Percentiles rank a stretch among this genome's conserved stretches.
phyloP scores from a whole-genome alignment of 1,284 basidiomycete genomes.

The Sporisorium reilianum region DNA sequence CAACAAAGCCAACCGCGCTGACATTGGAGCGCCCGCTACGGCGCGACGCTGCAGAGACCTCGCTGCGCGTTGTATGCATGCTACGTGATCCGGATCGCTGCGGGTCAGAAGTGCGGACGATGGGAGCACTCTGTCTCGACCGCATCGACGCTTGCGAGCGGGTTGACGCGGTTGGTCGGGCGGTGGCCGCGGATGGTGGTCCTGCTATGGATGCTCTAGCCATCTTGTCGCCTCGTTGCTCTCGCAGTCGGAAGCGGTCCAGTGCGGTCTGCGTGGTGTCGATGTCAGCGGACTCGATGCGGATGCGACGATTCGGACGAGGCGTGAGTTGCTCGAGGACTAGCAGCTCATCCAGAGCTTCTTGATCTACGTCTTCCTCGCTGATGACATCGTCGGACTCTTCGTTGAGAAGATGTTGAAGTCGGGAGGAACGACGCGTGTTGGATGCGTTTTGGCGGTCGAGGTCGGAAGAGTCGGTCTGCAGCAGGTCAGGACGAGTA shows the following conservation, averaged over 20 bases:
- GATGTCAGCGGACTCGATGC: conserved; percentile 12
- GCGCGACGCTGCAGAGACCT: conserved; percentile 10
- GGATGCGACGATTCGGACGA: conserved; percentile 19
- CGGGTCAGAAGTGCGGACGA: conserved; percentile 10
- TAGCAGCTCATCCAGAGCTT: conserved; percentile 31
- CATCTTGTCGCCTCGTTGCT: conserved; percentile 13
- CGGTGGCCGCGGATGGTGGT: background rate
- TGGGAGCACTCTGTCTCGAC: conserved; percentile 28
- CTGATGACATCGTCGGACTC: conserved; percentile 11
- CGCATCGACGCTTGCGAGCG: conserved; percentile 10
- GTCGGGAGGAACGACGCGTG: conserved; percentile 1
- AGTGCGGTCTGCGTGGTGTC: conserved; percentile 30
- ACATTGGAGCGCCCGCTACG: conserved; percentile 4
- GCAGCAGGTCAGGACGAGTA: background rate
- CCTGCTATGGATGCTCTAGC: conserved; percentile 31
- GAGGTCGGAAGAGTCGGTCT: conserved; percentile 18
- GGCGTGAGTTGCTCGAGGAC: conserved; percentile 37
- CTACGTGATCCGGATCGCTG: conserved; percentile 15
- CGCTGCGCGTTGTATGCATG: conserved; percentile 27
- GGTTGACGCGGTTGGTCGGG: background rate
- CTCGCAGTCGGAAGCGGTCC: conserved; percentile 27
- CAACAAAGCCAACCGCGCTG: conserved; percentile 1
- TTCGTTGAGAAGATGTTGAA: background rate
- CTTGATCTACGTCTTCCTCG: conserved; percentile 20
- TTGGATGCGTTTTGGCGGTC: conserved; percentile 4